Base-by-base conservation (phyloP, 192 early-diverging fungal species). In the Coemansia sp. region DNA sequence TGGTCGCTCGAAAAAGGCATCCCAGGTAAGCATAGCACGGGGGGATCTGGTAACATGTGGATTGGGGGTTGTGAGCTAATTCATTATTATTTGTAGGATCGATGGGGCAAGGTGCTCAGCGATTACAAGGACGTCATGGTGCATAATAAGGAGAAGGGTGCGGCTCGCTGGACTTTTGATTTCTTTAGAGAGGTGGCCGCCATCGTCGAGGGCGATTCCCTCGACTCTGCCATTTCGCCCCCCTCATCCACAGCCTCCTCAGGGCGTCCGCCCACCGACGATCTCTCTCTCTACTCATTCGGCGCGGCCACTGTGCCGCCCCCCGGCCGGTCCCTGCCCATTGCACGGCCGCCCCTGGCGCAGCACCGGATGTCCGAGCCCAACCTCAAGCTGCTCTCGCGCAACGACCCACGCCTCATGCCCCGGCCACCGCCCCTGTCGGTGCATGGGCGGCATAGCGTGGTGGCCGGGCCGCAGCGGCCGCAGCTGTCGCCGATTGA, bases 71-170 rank as follows among this genome's bases (percentile, higher is more conserved):
- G n/a, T n/a, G n/a, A n/a, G n/a, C 43, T 20, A 18, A 45, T 31
- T 2, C 55, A 18, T 23, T 35, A 39, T 59, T 53, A 4, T 12
- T 56, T 57, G 6, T 73, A 82, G 75, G 79, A 82, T 45, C 79
- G 79, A n/a, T 82, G 79, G 79, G 79, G 79, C 53, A 82, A 82
- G 45, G 79, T 82, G 56, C 67, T 82, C 9, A 76, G 74, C 64
- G 79, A 82, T 55, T 82, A 82, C 65, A 82, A 77, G 62, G 79
- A 82, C 37, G 79, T 82, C 4, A 60, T 82, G 52, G 69, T 82
- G 1, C 70, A 82, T 25, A 82, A 82, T 52, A 82, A 82, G 65
- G 79, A 82, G 21, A 82, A 82, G 67, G 79, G 79, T 21, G 79
- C 79, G 2, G 79, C 79, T 6, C 67, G 79, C 3, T 82, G 79